Conservation (phyloP, 495 filamentous ascomycete genomes). For the Xanthoparmelia taractica region DNA sequence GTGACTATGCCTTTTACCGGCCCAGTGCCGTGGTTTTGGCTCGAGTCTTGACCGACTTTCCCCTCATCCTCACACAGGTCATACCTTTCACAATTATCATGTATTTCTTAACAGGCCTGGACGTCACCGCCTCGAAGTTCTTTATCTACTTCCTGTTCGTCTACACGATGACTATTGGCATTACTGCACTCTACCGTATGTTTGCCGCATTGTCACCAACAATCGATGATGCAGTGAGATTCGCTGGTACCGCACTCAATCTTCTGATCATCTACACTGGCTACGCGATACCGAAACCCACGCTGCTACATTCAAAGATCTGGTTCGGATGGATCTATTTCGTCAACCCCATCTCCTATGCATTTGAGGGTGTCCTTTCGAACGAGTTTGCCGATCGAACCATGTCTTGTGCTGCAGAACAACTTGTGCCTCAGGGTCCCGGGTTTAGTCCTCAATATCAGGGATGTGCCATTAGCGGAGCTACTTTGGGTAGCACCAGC, state of each 20-base stretch:
- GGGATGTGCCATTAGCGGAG: slow-evolving; percentile 55
- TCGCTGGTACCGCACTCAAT: slow-evolving; percentile 61
- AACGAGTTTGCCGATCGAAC: slow-evolving; percentile 55
- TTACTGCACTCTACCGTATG: slow-evolving; percentile 68
- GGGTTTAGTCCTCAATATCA: slow-evolving; percentile 46
- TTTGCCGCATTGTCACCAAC: slow-evolving; percentile 64
- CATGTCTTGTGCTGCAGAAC: slow-evolving; percentile 52
- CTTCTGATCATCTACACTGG: slow-evolving; percentile 68
- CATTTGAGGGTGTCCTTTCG: slow-evolving; percentile 58
- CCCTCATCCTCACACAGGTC: slow-evolving; percentile 55
- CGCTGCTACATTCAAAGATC: slow-evolving; percentile 58
- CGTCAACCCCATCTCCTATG: slow-evolving; percentile 66
- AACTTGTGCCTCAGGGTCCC: slow-evolving; percentile 51
- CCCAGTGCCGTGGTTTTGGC: slow-evolving; percentile 65
- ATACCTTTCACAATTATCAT: slow-evolving; percentile 56
- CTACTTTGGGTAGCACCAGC: slow-evolving; percentile 35
- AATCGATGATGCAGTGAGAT: slow-evolving; percentile 66
- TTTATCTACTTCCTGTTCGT: slow-evolving; percentile 68
- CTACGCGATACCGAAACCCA: slow-evolving; percentile 60
- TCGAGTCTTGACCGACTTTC: slow-evolving; percentile 61
- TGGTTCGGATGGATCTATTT: slow-evolving; percentile 74
- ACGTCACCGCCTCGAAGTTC: slow-evolving; percentile 59
- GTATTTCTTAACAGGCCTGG: slow-evolving; percentile 62
- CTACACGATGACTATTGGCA: slow-evolving; percentile 57
- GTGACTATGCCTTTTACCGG: slow-evolving; percentile 71